A percentile compares a stretch with the other conserved stretches of the same genome.
phyloP scores from a whole-genome alignment of 2,329 filamentous ascomycete species.

The Gnomoniopsis smithogilvyi region DNA sequence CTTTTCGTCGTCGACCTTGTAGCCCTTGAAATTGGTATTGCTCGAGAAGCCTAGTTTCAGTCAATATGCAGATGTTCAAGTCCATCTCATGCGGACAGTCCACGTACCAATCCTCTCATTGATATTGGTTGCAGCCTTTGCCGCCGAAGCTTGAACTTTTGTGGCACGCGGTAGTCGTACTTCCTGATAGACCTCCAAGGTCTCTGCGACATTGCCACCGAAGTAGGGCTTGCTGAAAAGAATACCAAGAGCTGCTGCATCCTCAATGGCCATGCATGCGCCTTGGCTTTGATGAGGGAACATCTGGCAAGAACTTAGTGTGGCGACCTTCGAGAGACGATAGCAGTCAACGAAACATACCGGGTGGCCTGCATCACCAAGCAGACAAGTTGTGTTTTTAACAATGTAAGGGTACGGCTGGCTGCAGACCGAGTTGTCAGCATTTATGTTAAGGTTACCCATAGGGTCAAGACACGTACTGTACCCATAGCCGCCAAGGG shows the following conservation, averaged over 20 bases:
- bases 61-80: not conserved
- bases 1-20: constrained; percentile 60
- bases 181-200: constrained; percentile 48
- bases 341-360: constrained; percentile 30
- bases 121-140: constrained; percentile 58
- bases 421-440: constrained; percentile 22
- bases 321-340: not conserved
- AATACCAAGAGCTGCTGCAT: constrained; percentile 60
- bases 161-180: constrained; percentile 53
- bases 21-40: constrained; percentile 53
- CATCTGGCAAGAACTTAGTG: constrained; percentile 39
- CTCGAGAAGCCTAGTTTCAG: constrained; percentile 52
- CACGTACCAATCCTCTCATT: constrained; percentile 56
- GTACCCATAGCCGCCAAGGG: constrained; percentile 64
- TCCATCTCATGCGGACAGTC: not conserved
- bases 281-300: constrained; percentile 69
- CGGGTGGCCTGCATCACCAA: constrained; percentile 67
- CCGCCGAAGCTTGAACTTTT: constrained; percentile 53
- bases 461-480: constrained; percentile 30
- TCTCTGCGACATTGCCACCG: constrained; percentile 42
- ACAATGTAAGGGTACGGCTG: constrained; percentile 56
- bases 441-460: not conserved
- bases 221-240: constrained; percentile 51
- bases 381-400: constrained; percentile 49
- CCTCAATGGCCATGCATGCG: constrained; percentile 67